A percentile compares a stretch with the other conserved stretches of the same genome.
These are phyloP conservation scores for Eutrema heterophyllum DNA, from an alignment of 345 rosid species.

Conservation along the genomic window DNA sequence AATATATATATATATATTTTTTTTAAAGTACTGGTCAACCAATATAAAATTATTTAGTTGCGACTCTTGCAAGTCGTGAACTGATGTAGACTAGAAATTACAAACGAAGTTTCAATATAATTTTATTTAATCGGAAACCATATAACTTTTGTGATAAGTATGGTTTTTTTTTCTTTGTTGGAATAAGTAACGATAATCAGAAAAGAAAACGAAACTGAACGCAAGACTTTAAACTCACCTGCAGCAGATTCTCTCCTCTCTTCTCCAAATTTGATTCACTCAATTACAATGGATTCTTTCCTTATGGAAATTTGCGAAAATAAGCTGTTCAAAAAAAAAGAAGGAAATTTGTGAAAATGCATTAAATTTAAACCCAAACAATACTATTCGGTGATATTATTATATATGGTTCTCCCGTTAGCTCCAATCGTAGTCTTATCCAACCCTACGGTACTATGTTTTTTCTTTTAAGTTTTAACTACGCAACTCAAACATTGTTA, in stretches of 20 bases:
- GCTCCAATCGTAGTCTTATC: conserved; percentile 26
- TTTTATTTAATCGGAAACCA: neutral
- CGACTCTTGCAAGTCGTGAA: conserved; percentile 9
- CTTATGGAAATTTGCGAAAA: neutral
- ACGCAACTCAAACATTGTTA: neutral
- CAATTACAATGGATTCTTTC: neutral
- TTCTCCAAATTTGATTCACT: conserved; percentile 4
- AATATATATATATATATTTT: neutral
- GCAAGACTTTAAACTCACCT: conserved; percentile 5
- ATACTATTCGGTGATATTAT: neutral
- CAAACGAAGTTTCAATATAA: conserved; percentile 20
- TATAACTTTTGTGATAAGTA: neutral
- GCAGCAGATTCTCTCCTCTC: neutral
- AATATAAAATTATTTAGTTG: neutral
- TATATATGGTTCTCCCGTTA: conserved; percentile 13
- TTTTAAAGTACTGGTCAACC: neutral
- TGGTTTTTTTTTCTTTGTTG: neutral
- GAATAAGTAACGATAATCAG: neutral
- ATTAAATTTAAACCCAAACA: neutral
- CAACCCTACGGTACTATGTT: conserved; percentile 2
- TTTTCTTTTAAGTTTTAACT: neutral
- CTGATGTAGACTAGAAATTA: conserved; percentile 13
- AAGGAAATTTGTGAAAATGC: neutral
- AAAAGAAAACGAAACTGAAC: neutral
- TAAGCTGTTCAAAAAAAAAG: too few species aligned